phyloP scores from a whole-genome alignment of 2,329 filamentous ascomycete genomes.

The Aspergillus tubingensis region DNA sequence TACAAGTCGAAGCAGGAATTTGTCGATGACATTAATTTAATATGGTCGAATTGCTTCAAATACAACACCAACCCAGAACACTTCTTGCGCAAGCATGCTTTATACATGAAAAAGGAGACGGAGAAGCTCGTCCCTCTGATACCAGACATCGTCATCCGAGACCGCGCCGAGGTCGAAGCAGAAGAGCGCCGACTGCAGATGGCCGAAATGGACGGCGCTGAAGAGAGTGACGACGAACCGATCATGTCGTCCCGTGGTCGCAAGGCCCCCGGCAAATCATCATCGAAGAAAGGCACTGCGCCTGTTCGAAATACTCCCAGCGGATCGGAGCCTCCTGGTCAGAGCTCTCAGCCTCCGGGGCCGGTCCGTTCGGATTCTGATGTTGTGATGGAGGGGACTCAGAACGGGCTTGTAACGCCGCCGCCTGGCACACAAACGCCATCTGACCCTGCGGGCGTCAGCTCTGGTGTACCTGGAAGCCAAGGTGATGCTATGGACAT shows the following conservation, averaged over 20 bases:
- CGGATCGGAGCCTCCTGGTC: conserved; percentile 72
- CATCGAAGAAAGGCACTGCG: conserved; percentile 65
- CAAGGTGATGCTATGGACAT: conserved; percentile 86
- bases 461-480: conserved; percentile 60
- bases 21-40: conserved; percentile 86
- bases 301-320: conserved; percentile 72
- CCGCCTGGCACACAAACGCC: conserved; percentile 77
- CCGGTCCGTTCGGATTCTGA: conserved; percentile 71
- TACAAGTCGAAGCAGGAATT: conserved; percentile 95
- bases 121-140: conserved; percentile 95
- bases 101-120: conserved; percentile 95
- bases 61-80: conserved; percentile 92
- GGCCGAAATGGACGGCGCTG: conserved; percentile 76
- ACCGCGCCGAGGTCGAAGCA: conserved; percentile 90
- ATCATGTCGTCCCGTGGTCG: conserved; percentile 97
- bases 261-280: conserved; percentile 76
- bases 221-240: conserved; percentile 94
- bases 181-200: conserved; percentile 79
- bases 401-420: conserved; percentile 83
- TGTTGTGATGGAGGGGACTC: conserved; percentile 68
- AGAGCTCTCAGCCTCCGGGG: conserved; percentile 51
- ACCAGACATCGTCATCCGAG: conserved; percentile 85
- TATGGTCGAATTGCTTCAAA: conserved; percentile 95
- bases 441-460: conserved; percentile 67
- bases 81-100: conserved; percentile 85